Conservation (phyloP, 352 stramenopile genomes). For the Albugo candida region DNA sequence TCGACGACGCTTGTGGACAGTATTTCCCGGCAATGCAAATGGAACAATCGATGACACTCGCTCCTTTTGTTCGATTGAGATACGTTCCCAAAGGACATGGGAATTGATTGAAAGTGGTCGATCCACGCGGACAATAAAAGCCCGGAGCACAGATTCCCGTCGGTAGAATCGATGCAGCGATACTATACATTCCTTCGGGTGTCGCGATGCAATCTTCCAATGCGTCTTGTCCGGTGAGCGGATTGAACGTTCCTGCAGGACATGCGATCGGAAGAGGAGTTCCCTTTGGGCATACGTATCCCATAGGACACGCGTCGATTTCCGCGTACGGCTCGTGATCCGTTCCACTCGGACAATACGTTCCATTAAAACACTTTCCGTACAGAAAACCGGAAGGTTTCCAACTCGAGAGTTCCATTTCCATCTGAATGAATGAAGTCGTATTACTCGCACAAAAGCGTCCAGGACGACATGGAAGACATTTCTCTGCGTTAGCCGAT, state of each 20-base stretch:
- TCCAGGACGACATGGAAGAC: slow-evolving; percentile 34
- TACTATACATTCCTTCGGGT: slow-evolving; percentile 42
- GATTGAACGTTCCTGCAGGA: slow-evolving; percentile 69
- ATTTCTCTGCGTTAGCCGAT: slow-evolving; percentile 24
- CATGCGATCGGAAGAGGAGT: slow-evolving; percentile 52
- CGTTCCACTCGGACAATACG: slow-evolving; percentile 52
- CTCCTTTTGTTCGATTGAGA: slow-evolving; percentile 30
- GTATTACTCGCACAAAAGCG: slow-evolving; percentile 62
- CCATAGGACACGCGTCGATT: slow-evolving; percentile 52
- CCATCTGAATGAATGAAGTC: slow-evolving; percentile 51
- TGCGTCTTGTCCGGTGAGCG: slow-evolving; percentile 49
- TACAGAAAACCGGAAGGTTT: slow-evolving; percentile 26
- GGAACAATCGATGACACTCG: slow-evolving; percentile 49
- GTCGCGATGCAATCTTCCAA: slow-evolving; percentile 57
- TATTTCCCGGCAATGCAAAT: slow-evolving; percentile 49
- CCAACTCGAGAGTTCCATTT: slow-evolving; percentile 30
- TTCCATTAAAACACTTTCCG: slow-evolving; percentile 75
- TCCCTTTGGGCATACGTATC: slow-evolving; percentile 59
- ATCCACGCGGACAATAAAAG: slow-evolving; percentile 68
- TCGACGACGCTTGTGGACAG: slow-evolving; percentile 39
- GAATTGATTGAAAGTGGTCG: slow-evolving; percentile 42
- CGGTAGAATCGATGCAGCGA: slow-evolving; percentile 32
- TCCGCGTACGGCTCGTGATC: slow-evolving; percentile 49
- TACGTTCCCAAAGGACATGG: slow-evolving; percentile 65
- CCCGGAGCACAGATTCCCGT: slow-evolving; percentile 44